Base-by-base conservation (phyloP, 441 rosid species). In the Gossypium gossypioides region DNA sequence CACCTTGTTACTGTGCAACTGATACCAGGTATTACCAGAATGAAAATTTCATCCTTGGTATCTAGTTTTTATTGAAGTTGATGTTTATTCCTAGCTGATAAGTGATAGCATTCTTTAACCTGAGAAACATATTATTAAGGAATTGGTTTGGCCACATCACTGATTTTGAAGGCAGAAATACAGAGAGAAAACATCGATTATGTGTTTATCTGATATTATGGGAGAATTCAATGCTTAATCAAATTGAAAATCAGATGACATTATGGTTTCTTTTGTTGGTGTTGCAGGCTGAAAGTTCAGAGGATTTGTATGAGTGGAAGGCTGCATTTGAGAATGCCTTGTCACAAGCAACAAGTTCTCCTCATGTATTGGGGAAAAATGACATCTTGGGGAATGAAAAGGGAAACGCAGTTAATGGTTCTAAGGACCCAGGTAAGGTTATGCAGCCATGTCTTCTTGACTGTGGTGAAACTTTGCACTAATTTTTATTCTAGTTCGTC, bases 281-380 rank as follows among this genome's bases (percentile, higher is more conserved):
- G 46, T 68, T 76, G 62, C 86, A 96, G 99, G 99, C 99, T 62
- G 97, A 96, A 83, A 89, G 91, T 27, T 76, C 77, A 77, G 97
- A 96, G 78, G 99, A 96, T 89, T 83, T 96, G 74, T 37, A 86
- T 51, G 97, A 88, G 68, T 96, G 99, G 99, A 96, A 89, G 83
- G 71, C 77, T 79, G 97, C 98, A 63, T 88, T 96, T 68, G 98
- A 96, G 82, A 83, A 76, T 77, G 99, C 98, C 76, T 82, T 96
- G 76, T 80, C 93, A 44, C 90, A 86, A 84, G 97, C 99, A 80
- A 97, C 99, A 1, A 86, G 75, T 79, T 81, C 97, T 69, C 79
- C 87, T 55, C 87, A 84, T 80, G 89, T 78, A 64, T 81, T 85
- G 88, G 91, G 94, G 75, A 91, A 91, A 81, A 93, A 93, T 83